Percentiles rank a stretch among this genome's conserved stretches.
Conservation (phyloP, 345 rosid genomes). For the Raphanus raphanistrum region DNA sequence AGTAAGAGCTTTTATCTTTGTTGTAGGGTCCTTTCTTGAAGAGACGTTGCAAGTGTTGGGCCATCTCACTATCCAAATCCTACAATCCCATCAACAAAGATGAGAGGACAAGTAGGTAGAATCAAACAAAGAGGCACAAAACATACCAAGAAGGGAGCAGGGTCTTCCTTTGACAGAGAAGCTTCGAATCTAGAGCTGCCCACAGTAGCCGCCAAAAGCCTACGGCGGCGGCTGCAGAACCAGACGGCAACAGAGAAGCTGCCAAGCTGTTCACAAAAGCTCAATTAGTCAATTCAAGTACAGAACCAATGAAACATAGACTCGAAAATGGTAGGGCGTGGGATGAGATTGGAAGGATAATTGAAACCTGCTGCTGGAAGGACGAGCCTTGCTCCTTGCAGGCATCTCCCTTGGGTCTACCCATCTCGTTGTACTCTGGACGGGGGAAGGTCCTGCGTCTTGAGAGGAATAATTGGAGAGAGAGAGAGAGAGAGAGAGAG, state of each 20-base stretch:
- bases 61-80: conserved; percentile 82
- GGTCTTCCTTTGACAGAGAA: conserved; percentile 49
- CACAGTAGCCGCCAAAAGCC: conserved; percentile 92
- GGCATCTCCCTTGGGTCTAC: conserved; percentile 82
- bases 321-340: background rate
- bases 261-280: conserved; percentile 53
- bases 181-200: conserved; percentile 79
- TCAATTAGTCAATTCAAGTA: conserved; percentile 17
- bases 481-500: background rate
- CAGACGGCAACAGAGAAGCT: conserved; percentile 70
- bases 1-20: conserved; percentile 89
- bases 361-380: conserved; percentile 89
- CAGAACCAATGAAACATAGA: background rate
- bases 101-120: conserved; percentile 14
- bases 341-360: background rate
- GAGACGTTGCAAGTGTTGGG: conserved; percentile 79
- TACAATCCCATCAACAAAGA: conserved; percentile 37
- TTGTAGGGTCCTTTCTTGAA: conserved; percentile 84
- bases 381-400: conserved; percentile 79
- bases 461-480: background rate
- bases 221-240: conserved; percentile 55
- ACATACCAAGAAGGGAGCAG: conserved; percentile 48
- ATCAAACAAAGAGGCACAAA: conserved; percentile 2
- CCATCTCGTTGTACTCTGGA: conserved; percentile 48
- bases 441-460: background rate